These are phyloP conservation scores for Monosporozyma yasuniensis DNA, from an alignment of 805 yeast genomes.

Conservation along the genomic window DNA sequence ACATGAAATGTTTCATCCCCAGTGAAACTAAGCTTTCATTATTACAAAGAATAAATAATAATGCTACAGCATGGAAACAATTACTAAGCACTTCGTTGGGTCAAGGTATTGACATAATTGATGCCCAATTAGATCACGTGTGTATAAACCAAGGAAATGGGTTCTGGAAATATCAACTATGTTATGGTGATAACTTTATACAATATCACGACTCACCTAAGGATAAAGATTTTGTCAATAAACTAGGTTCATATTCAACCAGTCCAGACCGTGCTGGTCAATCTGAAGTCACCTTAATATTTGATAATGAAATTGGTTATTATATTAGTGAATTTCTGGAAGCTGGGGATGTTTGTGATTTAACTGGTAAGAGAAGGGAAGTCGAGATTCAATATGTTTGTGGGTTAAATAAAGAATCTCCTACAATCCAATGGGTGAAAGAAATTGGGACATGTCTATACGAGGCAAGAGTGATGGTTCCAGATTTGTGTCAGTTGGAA, in stretches of 20 bases:
- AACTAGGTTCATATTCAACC: slow-evolving; percentile 8
- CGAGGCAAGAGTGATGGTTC: slow-evolving; percentile 41
- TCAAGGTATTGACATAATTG: slow-evolving; percentile 14
- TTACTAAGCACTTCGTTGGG: slow-evolving; percentile 12
- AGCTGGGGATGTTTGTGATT: slow-evolving; percentile 52
- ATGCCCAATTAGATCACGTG: slow-evolving; percentile 8
- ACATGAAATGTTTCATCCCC: slow-evolving; percentile 19
- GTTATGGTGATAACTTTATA: slow-evolving; percentile 39
- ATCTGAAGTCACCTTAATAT: slow-evolving; percentile 24
- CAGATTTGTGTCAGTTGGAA: slow-evolving; percentile 39
- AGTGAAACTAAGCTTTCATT: slow-evolving; percentile 1
- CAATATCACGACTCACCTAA: slow-evolving; percentile 36
- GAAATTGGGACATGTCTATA: slow-evolving; percentile 55
- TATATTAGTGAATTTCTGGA: slow-evolving; percentile 31
- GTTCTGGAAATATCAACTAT: slow-evolving; percentile 49
- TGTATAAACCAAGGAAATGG: slow-evolving; percentile 29
- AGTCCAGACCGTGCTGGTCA: slow-evolving; percentile 5
- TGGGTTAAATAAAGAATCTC: slow-evolving; percentile 25
- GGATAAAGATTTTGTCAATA: slow-evolving; percentile 8
- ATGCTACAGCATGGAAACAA: slow-evolving; percentile 9
- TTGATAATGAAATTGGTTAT: slow-evolving; percentile 29
- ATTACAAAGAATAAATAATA: slow-evolving; percentile 6
- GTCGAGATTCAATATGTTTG: slow-evolving; percentile 53
- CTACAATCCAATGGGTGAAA: slow-evolving; percentile 31
- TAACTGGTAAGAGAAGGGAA: slow-evolving; percentile 43